A percentile compares a stretch with the other conserved stretches of the same genome.
phyloP scores from a whole-genome alignment of 2,329 filamentous ascomycete genomes.

The Helminthosporium solani region DNA sequence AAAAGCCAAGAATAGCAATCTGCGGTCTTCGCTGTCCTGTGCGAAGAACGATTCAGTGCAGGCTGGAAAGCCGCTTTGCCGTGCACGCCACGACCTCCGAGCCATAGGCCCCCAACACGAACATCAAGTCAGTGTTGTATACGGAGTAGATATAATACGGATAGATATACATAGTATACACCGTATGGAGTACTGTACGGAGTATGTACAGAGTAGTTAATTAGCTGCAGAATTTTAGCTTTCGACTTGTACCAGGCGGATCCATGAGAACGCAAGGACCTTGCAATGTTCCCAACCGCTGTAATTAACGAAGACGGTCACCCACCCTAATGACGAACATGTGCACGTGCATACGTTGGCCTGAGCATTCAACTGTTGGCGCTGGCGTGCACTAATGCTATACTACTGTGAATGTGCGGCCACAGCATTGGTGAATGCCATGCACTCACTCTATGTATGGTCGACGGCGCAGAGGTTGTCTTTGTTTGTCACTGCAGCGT shows the following conservation, averaged over 20 bases:
- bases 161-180: too few species aligned
- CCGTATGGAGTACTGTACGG: too few species aligned
- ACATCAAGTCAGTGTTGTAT: too few species aligned
- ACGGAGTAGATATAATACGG: too few species aligned
- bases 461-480: too few species aligned
- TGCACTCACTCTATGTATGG: too few species aligned
- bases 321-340: slow-evolving; percentile 6
- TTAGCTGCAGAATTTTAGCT: neutral
- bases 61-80: neutral
- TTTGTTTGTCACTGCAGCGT: too few species aligned
- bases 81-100: neutral
- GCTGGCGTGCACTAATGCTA: neutral
- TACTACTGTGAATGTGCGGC: too few species aligned
- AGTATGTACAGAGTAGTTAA: too few species aligned
- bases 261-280: neutral
- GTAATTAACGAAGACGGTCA: neutral
- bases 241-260: neutral
- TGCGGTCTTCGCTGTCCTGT: neutral
- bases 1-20: neutral
- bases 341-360: neutral
- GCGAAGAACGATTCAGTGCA: neutral
- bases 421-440: too few species aligned
- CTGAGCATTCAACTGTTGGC: neutral
- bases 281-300: neutral
- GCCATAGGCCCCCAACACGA: too few species aligned